Percentiles rank a stretch among this genome's conserved stretches.
Conservation (phyloP, 331 rosid genomes). For the Cucumis variabilis region DNA sequence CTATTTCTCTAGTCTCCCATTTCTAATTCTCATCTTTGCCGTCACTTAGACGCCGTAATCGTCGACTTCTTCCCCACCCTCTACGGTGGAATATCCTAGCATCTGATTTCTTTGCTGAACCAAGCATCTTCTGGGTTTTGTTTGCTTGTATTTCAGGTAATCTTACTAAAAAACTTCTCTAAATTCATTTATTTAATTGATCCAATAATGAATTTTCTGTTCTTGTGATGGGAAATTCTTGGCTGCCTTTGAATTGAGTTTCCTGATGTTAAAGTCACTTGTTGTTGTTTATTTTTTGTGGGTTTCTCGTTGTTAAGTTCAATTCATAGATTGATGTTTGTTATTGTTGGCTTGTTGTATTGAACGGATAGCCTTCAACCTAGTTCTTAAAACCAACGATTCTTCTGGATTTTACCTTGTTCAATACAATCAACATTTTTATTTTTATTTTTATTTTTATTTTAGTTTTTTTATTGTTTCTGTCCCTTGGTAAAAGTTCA, state of each 20-base stretch:
- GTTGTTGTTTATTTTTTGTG: not conserved
- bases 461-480: not conserved
- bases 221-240: conserved; percentile 18
- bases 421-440: not conserved
- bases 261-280: conserved; percentile 8
- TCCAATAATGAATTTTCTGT: not conserved
- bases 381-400: not conserved
- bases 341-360: not conserved
- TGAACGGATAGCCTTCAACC: not conserved
- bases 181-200: not conserved
- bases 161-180: not conserved
- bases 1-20: not conserved
- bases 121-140: conserved; percentile 10
- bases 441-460: not conserved
- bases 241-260: conserved; percentile 30
- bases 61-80: not conserved
- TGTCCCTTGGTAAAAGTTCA: not conserved
- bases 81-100: not conserved
- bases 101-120: not conserved
- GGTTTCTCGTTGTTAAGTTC: not conserved
- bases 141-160: not conserved
- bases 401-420: not conserved
- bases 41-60: not conserved
- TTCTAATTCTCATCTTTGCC: not conserved
- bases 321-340: not conserved